A percentile compares a stretch with the other conserved stretches of the same genome.
Conservation (phyloP, 805 yeast species). For the Wickerhamomyces strasburgensis region DNA sequence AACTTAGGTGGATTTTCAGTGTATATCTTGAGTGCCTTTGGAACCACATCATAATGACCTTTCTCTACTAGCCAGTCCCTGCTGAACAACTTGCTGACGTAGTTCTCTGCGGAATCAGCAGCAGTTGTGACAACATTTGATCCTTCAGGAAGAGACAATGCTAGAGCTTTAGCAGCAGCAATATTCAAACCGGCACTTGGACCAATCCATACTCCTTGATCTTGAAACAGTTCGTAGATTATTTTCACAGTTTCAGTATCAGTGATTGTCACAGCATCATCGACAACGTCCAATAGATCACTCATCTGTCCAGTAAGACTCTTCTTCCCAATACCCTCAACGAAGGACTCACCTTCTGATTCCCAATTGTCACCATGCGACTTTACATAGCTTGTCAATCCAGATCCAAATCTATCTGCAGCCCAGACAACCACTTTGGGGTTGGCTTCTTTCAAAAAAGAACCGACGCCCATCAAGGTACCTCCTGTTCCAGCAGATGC, state of each 20-base stretch:
- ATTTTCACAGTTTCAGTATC: conserved; percentile 17
- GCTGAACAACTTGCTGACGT: conserved; percentile 21
- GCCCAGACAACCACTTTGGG: conserved; percentile 42
- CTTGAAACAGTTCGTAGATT: conserved; percentile 15
- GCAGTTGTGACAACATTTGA: conserved; percentile 23
- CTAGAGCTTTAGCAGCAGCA: conserved; percentile 19
- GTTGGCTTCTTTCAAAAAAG: conserved; percentile 47
- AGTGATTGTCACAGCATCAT: conserved; percentile 14
- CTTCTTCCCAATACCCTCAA: conserved; percentile 24
- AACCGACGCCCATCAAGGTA: conserved; percentile 69
- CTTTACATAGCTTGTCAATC: conserved; percentile 35
- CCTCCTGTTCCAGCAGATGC: conserved; percentile 86
- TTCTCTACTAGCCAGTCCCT: conserved; percentile 16
- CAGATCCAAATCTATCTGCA: conserved; percentile 84
- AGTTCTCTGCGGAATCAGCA: conserved; percentile 21
- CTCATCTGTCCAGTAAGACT: conserved; percentile 20
- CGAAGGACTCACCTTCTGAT: conserved; percentile 22
- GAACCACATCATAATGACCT: conserved; percentile 21
- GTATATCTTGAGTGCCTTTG: conserved; percentile 13
- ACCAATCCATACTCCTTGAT: conserved; percentile 19
- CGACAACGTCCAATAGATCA: conserved; percentile 15
- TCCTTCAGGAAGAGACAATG: conserved; percentile 21
- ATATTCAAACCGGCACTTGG: conserved; percentile 23
- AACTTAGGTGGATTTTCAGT: conserved; percentile 5
- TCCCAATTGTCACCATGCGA: conserved; percentile 19